Conservation (phyloP, 2,329 filamentous ascomycete species). For the Penicillium sp. region DNA sequence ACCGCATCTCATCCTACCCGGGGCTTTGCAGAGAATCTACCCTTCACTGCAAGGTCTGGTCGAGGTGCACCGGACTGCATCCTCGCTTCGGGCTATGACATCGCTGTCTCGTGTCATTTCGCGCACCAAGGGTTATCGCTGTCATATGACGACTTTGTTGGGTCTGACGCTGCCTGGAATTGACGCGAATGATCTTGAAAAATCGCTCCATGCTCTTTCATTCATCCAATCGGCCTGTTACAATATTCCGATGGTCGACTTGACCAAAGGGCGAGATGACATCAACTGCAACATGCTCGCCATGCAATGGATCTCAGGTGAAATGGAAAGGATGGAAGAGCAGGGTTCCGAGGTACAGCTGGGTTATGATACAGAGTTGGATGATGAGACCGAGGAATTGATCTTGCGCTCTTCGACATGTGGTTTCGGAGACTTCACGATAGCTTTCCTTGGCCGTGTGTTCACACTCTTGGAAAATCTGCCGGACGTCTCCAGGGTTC, state of each 20-base stretch:
- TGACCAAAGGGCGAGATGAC: conserved; percentile 66
- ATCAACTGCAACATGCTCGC: conserved; percentile 73
- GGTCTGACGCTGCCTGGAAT: conserved; percentile 91
- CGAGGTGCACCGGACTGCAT: conserved; percentile 93
- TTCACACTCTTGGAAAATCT: conserved; percentile 95
- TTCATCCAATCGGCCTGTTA: conserved; percentile 96
- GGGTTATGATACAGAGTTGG: conserved; percentile 77
- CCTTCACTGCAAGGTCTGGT: conserved; percentile 94
- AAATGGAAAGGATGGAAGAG: conserved; percentile 90
- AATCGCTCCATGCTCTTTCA: conserved; percentile 89
- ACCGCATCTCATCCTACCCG: conserved; percentile 85
- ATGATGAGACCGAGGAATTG: conserved; percentile 78
- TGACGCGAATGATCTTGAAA: conserved; percentile 95
- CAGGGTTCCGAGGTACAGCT: conserved; percentile 82
- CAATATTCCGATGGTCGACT: conserved; percentile 85
- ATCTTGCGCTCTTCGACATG: conserved; percentile 93
- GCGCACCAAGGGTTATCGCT: conserved; percentile 90
- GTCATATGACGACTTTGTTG: conserved; percentile 91
- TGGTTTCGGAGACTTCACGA: conserved; percentile 86
- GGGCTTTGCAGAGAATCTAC: conserved; percentile 92
- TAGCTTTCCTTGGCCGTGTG: conserved; percentile 86
- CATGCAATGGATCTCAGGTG: conserved; percentile 87
- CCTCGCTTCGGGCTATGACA: conserved; percentile 86
- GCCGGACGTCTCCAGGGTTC: conserved; percentile 81
- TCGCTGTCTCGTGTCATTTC: conserved; percentile 90